Conservation (phyloP, 805 yeast species). For the Yarrowia divulgata region DNA sequence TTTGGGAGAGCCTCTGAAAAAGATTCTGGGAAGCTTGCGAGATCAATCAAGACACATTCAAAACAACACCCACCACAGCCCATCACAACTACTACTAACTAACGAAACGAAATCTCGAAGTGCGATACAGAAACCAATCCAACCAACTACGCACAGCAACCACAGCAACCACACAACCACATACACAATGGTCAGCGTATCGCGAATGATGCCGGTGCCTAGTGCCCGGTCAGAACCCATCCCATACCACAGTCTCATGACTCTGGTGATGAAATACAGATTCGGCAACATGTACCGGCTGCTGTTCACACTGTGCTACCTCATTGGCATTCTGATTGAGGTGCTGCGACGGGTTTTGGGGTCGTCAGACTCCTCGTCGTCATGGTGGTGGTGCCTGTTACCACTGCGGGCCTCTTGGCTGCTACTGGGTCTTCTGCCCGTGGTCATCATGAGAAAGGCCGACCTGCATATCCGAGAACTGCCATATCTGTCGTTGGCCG, state of each 20-base stretch:
- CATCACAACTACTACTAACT: neutral
- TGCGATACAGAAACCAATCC: neutral
- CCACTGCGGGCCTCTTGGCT: conserved; percentile 31
- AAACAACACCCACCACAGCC: neutral
- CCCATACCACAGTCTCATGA: conserved; percentile 24
- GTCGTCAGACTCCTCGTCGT: conserved; percentile 4
- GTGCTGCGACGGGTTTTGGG: neutral
- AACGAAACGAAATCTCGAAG: neutral
- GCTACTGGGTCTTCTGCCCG: conserved; percentile 32
- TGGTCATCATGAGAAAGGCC: conserved; percentile 42
- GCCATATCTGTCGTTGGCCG: conserved; percentile 39
- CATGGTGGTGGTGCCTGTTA: conserved; percentile 37
- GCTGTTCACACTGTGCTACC: conserved; percentile 18
- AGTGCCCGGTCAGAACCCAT: conserved; percentile 30
- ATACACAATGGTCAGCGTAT: conserved; percentile 28
- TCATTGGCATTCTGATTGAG: conserved; percentile 20
- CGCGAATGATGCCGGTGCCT: conserved; percentile 39
- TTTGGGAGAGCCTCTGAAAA: conserved; percentile 14
- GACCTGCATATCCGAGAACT: conserved; percentile 39
- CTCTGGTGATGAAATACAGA: conserved; percentile 32
- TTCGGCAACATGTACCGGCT: conserved; percentile 35
- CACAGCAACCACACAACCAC: neutral
- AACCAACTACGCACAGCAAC: neutral
- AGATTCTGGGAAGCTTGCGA: conserved; percentile 28
- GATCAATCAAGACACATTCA: conserved; percentile 1